Evolutionary conservation across 2,329 filamentous ascomycete species (phyloP).

Genomic region (Phialemonium atrogriseum): DNA sequence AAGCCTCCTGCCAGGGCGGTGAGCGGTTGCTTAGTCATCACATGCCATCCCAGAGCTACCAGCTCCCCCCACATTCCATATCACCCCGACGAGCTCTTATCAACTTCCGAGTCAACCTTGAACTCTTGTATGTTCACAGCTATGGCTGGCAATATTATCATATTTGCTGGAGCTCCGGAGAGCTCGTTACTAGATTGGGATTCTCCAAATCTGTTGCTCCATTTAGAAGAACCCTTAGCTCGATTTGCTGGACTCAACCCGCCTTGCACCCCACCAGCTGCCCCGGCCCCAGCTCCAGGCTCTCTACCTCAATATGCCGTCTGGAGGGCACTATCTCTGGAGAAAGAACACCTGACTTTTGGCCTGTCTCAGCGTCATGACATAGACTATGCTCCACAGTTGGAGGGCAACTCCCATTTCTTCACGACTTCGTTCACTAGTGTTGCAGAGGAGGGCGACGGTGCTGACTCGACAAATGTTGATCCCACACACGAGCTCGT

Average conservation of each 20-base stretch:
- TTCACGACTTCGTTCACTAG: conserved; percentile 34
- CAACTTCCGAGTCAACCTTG: no score
- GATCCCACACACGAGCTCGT: conserved; percentile 27
- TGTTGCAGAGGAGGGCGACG: conserved; percentile 21
- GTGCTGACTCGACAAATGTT: not conserved
- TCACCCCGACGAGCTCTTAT: no score
- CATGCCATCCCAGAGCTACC: no score
- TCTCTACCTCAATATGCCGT: conserved; percentile 21
- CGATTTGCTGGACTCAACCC: conserved; percentile 24
- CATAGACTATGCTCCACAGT: conserved; percentile 18
- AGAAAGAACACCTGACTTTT: conserved; percentile 35
- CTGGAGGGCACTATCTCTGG: conserved; percentile 48
- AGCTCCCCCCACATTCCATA: no score
- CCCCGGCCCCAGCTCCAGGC: conserved; percentile 7
- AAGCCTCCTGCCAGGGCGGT: no score
- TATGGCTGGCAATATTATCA: conserved; percentile 23
- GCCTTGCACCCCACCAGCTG: conserved; percentile 7
- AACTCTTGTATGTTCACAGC: not conserved
- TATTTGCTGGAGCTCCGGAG: conserved; percentile 49
- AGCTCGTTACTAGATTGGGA: conserved; percentile 45
- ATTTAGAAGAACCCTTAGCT: conserved; percentile 32
- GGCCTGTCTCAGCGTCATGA: conserved; percentile 44
- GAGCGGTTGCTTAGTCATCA: no score
- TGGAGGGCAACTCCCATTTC: conserved; percentile 30
- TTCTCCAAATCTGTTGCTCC: conserved; percentile 37